Percentiles rank a stretch among this genome's conserved stretches.
These are phyloP conservation scores for Myxozyma nipponensis DNA, from an alignment of 805 yeast genomes.

Conservation along the genomic window DNA sequence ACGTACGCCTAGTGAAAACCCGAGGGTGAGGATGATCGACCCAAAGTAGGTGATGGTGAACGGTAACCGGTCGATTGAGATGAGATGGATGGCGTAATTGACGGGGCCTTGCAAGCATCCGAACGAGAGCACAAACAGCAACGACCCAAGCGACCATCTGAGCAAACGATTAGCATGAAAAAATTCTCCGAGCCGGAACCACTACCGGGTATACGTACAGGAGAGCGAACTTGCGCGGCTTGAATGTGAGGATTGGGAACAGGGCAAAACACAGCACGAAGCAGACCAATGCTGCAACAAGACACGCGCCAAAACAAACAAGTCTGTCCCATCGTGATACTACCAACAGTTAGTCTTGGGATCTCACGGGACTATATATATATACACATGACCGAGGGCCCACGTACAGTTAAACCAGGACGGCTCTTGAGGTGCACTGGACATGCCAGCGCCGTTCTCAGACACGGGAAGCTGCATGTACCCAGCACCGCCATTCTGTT, in stretches of 20 bases:
- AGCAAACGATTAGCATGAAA: background rate
- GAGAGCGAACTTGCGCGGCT: conserved; percentile 85
- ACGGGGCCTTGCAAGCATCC: conserved; percentile 90
- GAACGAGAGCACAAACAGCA: conserved; percentile 81
- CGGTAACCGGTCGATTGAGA: conserved; percentile 70
- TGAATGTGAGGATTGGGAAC: conserved; percentile 83
- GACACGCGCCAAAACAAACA: conserved; percentile 69
- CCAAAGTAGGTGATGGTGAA: conserved; percentile 77
- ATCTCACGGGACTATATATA: no score
- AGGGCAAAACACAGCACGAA: conserved; percentile 76
- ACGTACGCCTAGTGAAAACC: conserved; percentile 58
- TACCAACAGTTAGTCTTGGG: background rate
- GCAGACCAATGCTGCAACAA: conserved; percentile 73
- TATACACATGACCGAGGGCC: background rate
- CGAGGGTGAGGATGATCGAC: conserved; percentile 73
- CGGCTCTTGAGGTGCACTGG: conserved; percentile 49
- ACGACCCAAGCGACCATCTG: conserved; percentile 83
- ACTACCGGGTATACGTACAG: conserved; percentile 9
- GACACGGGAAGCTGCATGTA: conserved; percentile 65
- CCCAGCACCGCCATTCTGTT: conserved; percentile 1
- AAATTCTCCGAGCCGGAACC: conserved; percentile 35
- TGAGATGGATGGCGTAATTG: conserved; percentile 68
- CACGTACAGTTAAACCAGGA: conserved; percentile 55
- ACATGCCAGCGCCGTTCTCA: conserved; percentile 46
- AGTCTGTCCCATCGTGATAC: conserved; percentile 74